These are phyloP conservation scores for Dictyostelium intermedium DNA, from an alignment of 78 protist species.

Conservation along the genomic window DNA sequence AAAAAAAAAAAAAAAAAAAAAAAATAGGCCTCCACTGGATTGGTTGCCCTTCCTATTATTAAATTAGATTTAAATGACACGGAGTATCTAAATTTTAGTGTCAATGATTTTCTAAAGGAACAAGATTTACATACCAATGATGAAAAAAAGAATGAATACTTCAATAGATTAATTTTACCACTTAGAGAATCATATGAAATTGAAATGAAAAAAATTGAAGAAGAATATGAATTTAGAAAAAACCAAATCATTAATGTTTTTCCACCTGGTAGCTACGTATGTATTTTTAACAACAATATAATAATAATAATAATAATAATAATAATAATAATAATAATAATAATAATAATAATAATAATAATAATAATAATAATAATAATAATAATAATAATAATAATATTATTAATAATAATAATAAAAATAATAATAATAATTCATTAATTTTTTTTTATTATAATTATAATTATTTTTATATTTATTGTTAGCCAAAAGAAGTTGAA, in stretches of 20 bases:
- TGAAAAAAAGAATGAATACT: background rate
- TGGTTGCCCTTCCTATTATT: background rate
- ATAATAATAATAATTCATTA: background rate
- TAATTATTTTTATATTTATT: background rate
- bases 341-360: too few species aligned
- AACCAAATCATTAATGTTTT: background rate
- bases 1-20: too few species aligned
- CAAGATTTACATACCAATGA: background rate
- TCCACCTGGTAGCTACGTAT: background rate
- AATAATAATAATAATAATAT: too few species aligned
- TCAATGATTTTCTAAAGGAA: background rate
- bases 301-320: too few species aligned
- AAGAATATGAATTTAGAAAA: background rate
- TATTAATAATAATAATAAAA: too few species aligned
- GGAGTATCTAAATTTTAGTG: background rate
- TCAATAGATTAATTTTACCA: background rate
- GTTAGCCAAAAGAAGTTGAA: background rate
- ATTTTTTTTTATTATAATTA: background rate
- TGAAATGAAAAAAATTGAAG: background rate
- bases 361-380: too few species aligned
- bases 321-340: too few species aligned
- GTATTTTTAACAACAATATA: background rate
- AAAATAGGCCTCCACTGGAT: background rate
- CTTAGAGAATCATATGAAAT: background rate
- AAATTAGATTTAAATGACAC: background rate